phyloP scores from a whole-genome alignment of 805 yeast genomes.

The Schwanniomyces vanrijiae region DNA sequence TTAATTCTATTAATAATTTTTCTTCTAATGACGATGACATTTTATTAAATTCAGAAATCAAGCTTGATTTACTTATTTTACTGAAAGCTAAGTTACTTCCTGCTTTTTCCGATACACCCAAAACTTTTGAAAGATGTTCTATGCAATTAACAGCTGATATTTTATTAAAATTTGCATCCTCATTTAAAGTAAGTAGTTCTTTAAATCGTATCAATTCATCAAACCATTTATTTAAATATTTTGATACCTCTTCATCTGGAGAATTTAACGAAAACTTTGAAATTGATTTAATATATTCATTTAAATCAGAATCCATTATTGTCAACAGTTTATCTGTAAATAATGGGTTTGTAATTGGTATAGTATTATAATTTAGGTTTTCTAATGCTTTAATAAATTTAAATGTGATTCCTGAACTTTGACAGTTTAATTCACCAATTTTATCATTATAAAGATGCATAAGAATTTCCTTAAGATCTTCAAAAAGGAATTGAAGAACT shows the following conservation, averaged over 20 bases:
- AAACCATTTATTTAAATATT: constrained; percentile 16
- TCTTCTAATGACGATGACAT: constrained; percentile 8
- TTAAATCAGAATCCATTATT: constrained; percentile 28
- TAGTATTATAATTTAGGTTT: neutral
- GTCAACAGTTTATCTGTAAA: constrained; percentile 21
- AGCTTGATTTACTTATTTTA: constrained; percentile 12
- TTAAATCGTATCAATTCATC: constrained; percentile 6
- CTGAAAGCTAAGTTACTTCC: constrained; percentile 12
- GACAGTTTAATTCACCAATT: neutral
- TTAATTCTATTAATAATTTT: constrained; percentile 10
- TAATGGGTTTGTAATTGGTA: constrained; percentile 1
- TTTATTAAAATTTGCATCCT: constrained; percentile 1
- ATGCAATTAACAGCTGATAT: constrained; percentile 2
- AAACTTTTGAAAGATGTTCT: constrained; percentile 3
- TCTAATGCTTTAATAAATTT: neutral
- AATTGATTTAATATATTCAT: constrained; percentile 21
- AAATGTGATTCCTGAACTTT: neutral
- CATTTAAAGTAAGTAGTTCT: constrained; percentile 2
- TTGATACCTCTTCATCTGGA: constrained; percentile 4
- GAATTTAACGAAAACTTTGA: constrained; percentile 8
- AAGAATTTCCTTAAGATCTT: neutral
- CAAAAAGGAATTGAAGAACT: neutral
- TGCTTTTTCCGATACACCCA: neutral
- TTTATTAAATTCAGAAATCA: constrained; percentile 13
- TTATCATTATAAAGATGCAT: neutral